Evolutionary conservation across 306 rosid genomes (phyloP), one percentile per base, ranked within the genome.

Genomic region (Trifolium repens): DNA sequence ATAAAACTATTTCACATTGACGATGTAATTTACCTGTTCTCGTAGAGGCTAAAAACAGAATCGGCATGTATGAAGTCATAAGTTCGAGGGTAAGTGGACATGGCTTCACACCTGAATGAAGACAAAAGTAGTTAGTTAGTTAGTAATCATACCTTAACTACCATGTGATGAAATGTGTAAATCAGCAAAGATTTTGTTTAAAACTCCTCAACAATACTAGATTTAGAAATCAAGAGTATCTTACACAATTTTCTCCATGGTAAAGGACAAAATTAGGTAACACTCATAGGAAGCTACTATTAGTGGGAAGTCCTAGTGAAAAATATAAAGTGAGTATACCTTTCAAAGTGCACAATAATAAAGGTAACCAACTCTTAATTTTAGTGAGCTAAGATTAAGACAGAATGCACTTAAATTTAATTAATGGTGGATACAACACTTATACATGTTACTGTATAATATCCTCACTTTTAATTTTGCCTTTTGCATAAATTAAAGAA

Each of bases 1-100:
- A 8, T 39, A 39, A 39, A 39, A 39, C 42, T 39, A 39, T 39
- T 39, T 39, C 8, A 39, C 9, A 39, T 39, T 39, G 42, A 39
- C 9, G 13, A 10, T 44, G 5, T 3, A 44, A 12, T 44, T 44
- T 44, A 91, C 96, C 92, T 94, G 90, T 77, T 73, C 61, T 90
- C 83, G 60, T 89, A 91, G 78, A 94, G 91, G 81, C 77, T 89
- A 16, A 93, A 89, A 77, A 93, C 70, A 24, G 92, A 86, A 74
- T 88, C 96, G 4, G 92, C 96, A 44, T 94, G 99, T 72, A 94
- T 88, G 87, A 94, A 94, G 84, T 94, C 99, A 19, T 94, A 90
- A 16, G 99, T 90, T 83, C 96, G 59, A 17, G 99, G 96, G 42
- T 92, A 94, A 5, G 96, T 94, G 9, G 99, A 92, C 96, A 92